Evolutionary conservation across 2,329 filamentous ascomycete genomes (phyloP), one percentile per base, ranked within the genome.

Genomic region (Cladosporium sphaerospermum): DNA sequence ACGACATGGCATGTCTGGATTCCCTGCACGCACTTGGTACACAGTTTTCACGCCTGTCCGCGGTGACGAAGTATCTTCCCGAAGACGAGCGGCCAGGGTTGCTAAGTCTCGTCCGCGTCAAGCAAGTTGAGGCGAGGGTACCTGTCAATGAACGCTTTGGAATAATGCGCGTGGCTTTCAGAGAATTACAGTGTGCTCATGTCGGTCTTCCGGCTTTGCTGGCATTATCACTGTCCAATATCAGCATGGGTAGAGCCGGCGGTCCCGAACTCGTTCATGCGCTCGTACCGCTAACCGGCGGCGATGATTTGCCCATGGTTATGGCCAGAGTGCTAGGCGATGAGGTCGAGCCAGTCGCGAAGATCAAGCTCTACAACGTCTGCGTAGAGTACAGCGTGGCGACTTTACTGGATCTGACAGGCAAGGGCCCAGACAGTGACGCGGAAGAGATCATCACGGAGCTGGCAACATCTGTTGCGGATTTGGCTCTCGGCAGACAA

Each of bases 81-180:
- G 92, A 99, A 61, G 93, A 99, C 69, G 92, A 99, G 62, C 82
- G 91, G 1, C 93, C 93, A 2, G 93, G 93, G 0, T 75, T 97
- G 16, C 75, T 99, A 36, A 90, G 85, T 0, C 75, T 99, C 36
- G 76, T 79, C 0, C 75, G 82, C 31, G 69, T 96, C 50, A 80
- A 83, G 49, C 81, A 83, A 14, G 62, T 89, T 6, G 78, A 85
- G 28, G 70, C 80, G 8, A 74, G 77, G 23, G 70, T 88, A 9
- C 79, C 86, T 41, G 67, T 92, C 45, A 85, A 84, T 41, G 79
- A 83, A 2, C 77, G 80, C 34, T 75, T 96, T 53, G 93, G 93
- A 0, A 62, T 73, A 71, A 32, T 73, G 85, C 48, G 79, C 41
- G 71, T 82, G 1, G 73, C 75, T n/a, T 63, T 85, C 9, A 76